Base-by-base conservation (phyloP, 1,284 basidiomycete genomes). In the Mrakiaceae sp. region DNA sequence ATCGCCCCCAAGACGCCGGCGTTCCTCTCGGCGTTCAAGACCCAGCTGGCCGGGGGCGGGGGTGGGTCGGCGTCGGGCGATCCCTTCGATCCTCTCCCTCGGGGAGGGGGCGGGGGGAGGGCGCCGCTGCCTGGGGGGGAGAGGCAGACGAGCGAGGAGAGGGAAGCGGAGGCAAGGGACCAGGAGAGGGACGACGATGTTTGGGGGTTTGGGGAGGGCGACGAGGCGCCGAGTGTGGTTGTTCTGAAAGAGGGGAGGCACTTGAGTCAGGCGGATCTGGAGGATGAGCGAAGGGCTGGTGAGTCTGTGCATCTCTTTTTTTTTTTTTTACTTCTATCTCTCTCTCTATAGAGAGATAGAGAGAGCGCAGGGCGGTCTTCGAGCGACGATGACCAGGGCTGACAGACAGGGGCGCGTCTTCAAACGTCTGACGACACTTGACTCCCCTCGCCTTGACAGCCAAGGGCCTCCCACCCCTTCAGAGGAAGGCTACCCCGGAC, bases 161-260 rank as follows among this genome's bases (percentile, higher is more conserved):
- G 47, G 54, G 62, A 59, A 47, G 27, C 27, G 27, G 27, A 27
- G 27, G 27, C 27, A 27, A 27, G 27, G 27, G 27, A 27, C 27
- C 27, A 27, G 27, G 81, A 79, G 14, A 81, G 82, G 63, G 82
- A 87, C 66, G 82, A 81, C 5, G 85, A 85, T 50, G 87, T 84
- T 70, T 84, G 79, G 27, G 82, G 83, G 61, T 71, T 70, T 5
- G 88, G 88, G 64, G 27, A 27, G 27, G 81, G 80, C 39, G 88
- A 90, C 70, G 88, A 90, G 75, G 83, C 81, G 69, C 88, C 88
- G 7, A 85, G 87, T 71, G 82, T 90, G 6, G 86, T 90, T 2
- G 88, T 90, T 7, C 72, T 90, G 68, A 86, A 80, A 71, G 81
- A 84, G 68, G 88, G 87, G 46, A 90, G 87, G 71, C 88, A 90